Conservation (phyloP, 2,329 filamentous ascomycete species). For the Sclerotinia spermophila region DNA sequence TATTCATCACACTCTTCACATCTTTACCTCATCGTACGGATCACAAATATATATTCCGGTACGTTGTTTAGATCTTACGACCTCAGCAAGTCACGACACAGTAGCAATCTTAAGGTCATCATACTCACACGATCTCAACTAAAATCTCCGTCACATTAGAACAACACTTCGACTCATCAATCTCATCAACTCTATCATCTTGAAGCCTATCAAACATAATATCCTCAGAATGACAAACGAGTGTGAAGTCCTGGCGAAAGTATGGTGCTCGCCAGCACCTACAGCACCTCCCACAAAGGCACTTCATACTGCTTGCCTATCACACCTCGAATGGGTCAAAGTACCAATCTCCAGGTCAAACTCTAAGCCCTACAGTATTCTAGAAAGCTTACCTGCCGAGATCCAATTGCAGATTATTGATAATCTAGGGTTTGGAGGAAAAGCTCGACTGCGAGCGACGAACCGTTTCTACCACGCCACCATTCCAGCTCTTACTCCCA, state of each 20-base stretch:
- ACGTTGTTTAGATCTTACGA: fast-evolving
- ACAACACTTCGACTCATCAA: background rate
- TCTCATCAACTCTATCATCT: background rate
- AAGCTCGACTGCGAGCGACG: background rate
- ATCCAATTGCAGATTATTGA: background rate
- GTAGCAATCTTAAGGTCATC: background rate
- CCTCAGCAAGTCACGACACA: background rate
- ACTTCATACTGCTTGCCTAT: background rate
- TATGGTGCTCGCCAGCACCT: background rate
- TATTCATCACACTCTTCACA: background rate
- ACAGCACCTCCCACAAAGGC: background rate
- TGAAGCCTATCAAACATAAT: background rate
- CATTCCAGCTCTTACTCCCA: background rate
- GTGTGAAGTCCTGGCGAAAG: background rate
- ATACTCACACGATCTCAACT: background rate
- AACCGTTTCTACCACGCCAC: background rate
- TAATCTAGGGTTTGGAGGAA: background rate
- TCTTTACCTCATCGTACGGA: no score
- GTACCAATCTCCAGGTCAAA: background rate
- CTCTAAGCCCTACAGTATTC: background rate
- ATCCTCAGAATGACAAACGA: background rate
- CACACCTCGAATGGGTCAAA: background rate
- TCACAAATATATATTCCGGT: background rate
- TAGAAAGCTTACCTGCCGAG: background rate
- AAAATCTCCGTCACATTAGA: background rate